Evolutionary conservation across 768 basidiomycete genomes (phyloP), one percentile per base, ranked within the genome.

Genomic region (Leucosporidium yakuticum): DNA sequence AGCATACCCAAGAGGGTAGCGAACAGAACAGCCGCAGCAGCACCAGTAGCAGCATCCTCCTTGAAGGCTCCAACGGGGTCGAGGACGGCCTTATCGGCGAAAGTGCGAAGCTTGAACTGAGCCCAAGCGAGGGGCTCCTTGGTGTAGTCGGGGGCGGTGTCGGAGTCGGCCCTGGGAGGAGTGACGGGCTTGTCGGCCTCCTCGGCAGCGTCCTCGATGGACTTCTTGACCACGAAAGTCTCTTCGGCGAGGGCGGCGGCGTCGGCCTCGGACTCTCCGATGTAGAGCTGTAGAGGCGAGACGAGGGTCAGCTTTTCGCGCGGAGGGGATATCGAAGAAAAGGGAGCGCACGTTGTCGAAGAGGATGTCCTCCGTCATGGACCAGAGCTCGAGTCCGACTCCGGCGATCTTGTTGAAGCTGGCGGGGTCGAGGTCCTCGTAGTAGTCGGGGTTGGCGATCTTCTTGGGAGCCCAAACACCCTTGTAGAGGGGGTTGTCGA

Each of bases 401-500:
- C 74, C 76, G 27, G 65, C 74, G 77, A 99, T 95, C 80, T 90
- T 90, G 75, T 85, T 82, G 60, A 99, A 79, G 83, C 91, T 88
- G 73, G 91, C 84, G 81, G 84, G 63, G 81, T 78, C 31, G 7
- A 62, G 32, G 78, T 98, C 96, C 81, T 95, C 90, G 79, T 89
- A 99, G 85, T 83, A 96, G 76, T 81, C 81, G 19, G 76, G 76
- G 75, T 77, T 77, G n/a, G 69, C 61, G 74, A 99, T 92, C 86
- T 90, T 87, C 74, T 87, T 85, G 60, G 96, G 90, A 47, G 86
- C 83, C 96, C 96, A 99, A 69, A 85, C 83, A 75, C 96, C 96
- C 80, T 89, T 95, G 88, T 98, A 99, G 53, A 81, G 93, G 23
- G 96, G 96, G 85, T 99, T 98, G 81, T 92, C 88, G 76, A 98